A percentile compares a stretch with the other conserved stretches of the same genome.
Conservation (phyloP, 805 yeast genomes). For the Suhomyces sp. region DNA sequence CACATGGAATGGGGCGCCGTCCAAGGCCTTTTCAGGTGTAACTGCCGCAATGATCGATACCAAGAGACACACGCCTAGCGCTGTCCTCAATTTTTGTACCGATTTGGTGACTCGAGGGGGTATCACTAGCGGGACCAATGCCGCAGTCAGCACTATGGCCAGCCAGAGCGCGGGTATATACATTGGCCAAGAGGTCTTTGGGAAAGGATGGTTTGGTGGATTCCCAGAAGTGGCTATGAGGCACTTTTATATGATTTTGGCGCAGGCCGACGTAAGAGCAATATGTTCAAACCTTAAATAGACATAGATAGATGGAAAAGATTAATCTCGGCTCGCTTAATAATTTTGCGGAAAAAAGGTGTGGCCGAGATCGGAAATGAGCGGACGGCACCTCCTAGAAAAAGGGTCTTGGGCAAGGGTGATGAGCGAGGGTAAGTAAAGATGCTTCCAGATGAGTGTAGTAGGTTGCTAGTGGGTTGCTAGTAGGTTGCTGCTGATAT, state of each 20-base stretch:
- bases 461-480: too few species aligned
- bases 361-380: background rate
- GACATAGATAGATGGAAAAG: background rate
- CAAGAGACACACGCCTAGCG: conserved; percentile 8
- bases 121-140: background rate
- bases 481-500: too few species aligned
- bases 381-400: background rate
- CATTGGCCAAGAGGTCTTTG: background rate
- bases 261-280: background rate
- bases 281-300: background rate
- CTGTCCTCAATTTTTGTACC: background rate
- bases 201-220: background rate
- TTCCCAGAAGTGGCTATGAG: background rate
- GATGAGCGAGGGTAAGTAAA: too few species aligned
- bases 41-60: conserved; percentile 12
- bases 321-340: background rate
- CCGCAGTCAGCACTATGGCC: background rate
- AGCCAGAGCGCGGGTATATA: background rate
- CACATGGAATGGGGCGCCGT: conserved; percentile 31
- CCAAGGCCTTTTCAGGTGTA: conserved; percentile 24
- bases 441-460: too few species aligned
- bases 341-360: background rate
- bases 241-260: background rate
- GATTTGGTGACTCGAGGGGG: background rate
- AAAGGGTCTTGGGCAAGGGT: background rate